Conservation (phyloP, 768 basidiomycete genomes). For the Leucocoprinus leucothites region DNA sequence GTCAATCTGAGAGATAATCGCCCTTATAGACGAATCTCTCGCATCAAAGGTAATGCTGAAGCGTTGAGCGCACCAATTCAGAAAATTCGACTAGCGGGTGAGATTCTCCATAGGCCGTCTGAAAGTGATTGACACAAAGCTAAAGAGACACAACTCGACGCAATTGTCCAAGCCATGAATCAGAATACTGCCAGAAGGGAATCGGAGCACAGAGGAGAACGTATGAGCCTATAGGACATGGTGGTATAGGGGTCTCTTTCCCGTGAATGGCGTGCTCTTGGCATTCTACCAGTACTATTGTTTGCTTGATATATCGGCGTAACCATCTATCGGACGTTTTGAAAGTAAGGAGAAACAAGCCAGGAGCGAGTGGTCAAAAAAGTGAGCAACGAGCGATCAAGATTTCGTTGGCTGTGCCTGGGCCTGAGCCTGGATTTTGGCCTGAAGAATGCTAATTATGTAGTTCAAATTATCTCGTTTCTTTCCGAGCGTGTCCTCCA, state of each 20-base stretch:
- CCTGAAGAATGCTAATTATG: constrained; percentile 70
- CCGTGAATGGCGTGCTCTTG: too few relatives aligned
- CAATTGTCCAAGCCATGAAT: neutral
- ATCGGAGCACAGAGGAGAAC: too few relatives aligned
- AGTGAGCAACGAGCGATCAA: neutral
- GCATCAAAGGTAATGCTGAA: neutral
- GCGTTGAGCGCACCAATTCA: neutral
- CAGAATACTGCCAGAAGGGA: too few relatives aligned
- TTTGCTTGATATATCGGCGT: too few relatives aligned
- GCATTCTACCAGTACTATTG: too few relatives aligned
- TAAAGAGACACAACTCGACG: neutral
- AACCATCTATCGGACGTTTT: neutral
- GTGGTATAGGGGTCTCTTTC: too few relatives aligned
- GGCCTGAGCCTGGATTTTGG: constrained; percentile 41
- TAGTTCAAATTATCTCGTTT: constrained; percentile 89
- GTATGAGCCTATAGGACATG: too few relatives aligned
- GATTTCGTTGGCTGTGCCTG: constrained; percentile 14
- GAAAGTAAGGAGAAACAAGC: neutral
- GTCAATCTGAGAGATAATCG: too few relatives aligned
- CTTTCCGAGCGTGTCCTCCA: constrained; percentile 87
- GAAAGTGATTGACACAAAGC: too few relatives aligned
- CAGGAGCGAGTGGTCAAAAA: neutral
- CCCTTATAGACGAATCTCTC: neutral
- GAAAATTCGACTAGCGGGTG: neutral
- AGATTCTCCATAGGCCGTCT: neutral